phyloP scores from a whole-genome alignment of 1,284 basidiomycete species.

The Cryptococcus hybrid region DNA sequence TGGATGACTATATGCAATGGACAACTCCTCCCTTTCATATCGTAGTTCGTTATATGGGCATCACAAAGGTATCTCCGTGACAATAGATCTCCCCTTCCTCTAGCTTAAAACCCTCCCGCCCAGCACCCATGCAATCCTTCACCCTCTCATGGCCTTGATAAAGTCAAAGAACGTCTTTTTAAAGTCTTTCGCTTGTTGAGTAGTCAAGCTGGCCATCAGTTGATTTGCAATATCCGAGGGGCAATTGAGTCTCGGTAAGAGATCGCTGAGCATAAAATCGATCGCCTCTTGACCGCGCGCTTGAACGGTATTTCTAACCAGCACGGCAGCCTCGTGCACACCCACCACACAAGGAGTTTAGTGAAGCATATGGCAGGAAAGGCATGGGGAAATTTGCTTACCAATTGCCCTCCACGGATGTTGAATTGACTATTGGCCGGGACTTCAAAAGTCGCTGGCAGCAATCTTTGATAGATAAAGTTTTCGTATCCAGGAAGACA shows the following conservation, averaged over 20 bases:
- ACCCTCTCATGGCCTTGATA: conserved; percentile 41
- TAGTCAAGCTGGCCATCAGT: conserved; percentile 72
- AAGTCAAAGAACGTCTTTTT: conserved; percentile 87
- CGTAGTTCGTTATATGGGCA: neutral
- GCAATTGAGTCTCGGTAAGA: conserved; percentile 86
- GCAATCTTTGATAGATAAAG: conserved; percentile 85
- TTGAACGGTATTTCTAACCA: conserved; percentile 75
- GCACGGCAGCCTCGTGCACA: conserved; percentile 78
- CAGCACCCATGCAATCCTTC: neutral
- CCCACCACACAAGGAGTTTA: conserved; percentile 54
- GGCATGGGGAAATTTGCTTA: conserved; percentile 51
- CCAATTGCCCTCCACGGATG: conserved; percentile 78
- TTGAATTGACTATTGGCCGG: conserved; percentile 79
- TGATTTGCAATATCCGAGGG: conserved; percentile 73
- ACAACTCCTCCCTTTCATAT: neutral
- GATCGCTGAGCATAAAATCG: conserved; percentile 73
- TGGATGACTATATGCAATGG: conserved; percentile 2
- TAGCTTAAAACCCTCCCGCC: neutral
- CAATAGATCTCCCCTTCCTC: neutral
- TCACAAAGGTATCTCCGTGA: neutral
- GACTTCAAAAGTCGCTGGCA: conserved; percentile 80
- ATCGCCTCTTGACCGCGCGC: conserved; percentile 80
- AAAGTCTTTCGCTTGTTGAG: conserved; percentile 77
- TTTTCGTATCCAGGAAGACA: conserved; percentile 88
- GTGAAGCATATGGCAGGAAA: neutral